Evolutionary conservation across 805 yeast genomes (phyloP).

Genomic region (Spathaspora girioi): DNA sequence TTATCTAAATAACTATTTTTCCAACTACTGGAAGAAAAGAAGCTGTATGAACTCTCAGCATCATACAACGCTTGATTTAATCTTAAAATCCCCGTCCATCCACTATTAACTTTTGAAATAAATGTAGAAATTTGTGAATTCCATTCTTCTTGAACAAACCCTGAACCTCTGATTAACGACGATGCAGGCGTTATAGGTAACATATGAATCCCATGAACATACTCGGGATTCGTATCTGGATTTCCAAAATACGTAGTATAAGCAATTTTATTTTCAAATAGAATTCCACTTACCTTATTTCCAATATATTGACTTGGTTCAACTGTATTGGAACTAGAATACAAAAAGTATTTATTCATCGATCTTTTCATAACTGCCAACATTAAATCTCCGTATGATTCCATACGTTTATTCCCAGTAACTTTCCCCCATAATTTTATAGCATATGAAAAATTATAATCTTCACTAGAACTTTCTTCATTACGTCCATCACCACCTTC

Average conservation of each 20-base stretch:
- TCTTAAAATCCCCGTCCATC: constrained; percentile 58
- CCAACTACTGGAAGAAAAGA: constrained; percentile 16
- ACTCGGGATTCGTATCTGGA: constrained; percentile 39
- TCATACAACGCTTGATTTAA: constrained; percentile 16
- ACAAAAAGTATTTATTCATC: constrained; percentile 54
- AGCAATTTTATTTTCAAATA: constrained; percentile 69
- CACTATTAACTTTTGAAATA: constrained; percentile 42
- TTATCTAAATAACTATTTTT: constrained; percentile 3
- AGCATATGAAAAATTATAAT: constrained; percentile 64
- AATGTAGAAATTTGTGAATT: constrained; percentile 24
- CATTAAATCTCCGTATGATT: constrained; percentile 54
- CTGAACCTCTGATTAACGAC: constrained; percentile 49
- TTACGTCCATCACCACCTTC: constrained; percentile 66
- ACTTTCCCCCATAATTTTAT: constrained; percentile 68
- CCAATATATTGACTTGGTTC: constrained; percentile 49
- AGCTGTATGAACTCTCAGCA: constrained; percentile 13
- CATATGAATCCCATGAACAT: constrained; percentile 79
- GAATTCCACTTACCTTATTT: constrained; percentile 66
- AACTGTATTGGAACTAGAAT: constrained; percentile 35
- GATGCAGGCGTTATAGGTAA: constrained; percentile 65
- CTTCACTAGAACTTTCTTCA: constrained; percentile 71
- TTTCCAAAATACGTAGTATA: constrained; percentile 71
- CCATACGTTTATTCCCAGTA: constrained; percentile 49
- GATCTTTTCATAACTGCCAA: constrained; percentile 52
- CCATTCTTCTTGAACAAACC: constrained; percentile 48